These are phyloP conservation scores for Candida pseudoglaebosa DNA, from an alignment of 805 yeast species.

Conservation along the genomic window DNA sequence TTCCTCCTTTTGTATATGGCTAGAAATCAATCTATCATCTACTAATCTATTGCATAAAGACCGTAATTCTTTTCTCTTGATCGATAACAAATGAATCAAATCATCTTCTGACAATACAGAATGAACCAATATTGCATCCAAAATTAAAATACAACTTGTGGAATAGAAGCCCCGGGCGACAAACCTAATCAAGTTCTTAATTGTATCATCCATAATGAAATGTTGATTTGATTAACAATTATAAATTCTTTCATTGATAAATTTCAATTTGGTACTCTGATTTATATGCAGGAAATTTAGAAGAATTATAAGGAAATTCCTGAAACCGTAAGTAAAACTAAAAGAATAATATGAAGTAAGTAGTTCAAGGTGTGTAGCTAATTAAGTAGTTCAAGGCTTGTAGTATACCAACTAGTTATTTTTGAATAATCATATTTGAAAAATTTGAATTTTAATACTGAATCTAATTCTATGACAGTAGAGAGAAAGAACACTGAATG, in stretches of 20 bases:
- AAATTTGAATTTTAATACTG: too few species aligned
- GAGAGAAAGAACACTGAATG: too few species aligned
- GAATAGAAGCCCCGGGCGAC: conserved; percentile 87
- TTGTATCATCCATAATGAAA: conserved; percentile 36
- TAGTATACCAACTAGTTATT: too few species aligned
- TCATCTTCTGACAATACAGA: conserved; percentile 93
- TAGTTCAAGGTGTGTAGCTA: too few species aligned
- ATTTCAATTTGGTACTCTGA: background rate
- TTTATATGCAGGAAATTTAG: background rate
- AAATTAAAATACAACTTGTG: conserved; percentile 71
- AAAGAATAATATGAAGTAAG: too few species aligned
- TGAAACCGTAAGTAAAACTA: too few species aligned
- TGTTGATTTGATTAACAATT: conserved; percentile 2
- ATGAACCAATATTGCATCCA: conserved; percentile 86
- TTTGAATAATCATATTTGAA: too few species aligned
- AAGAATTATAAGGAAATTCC: background rate
- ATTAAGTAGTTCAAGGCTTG: too few species aligned
- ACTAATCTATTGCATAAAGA: conserved; percentile 74
- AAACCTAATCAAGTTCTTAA: conserved; percentile 60
- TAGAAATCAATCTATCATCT: conserved; percentile 76
- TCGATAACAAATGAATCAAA: conserved; percentile 70
- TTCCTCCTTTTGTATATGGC: conserved; percentile 60
- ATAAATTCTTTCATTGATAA: background rate
- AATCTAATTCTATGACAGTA: too few species aligned
- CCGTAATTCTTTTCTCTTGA: conserved; percentile 83